Evolutionary conservation across 805 yeast species (phyloP).

Genomic region (Wickerhamomyces kurtzmanii): DNA sequence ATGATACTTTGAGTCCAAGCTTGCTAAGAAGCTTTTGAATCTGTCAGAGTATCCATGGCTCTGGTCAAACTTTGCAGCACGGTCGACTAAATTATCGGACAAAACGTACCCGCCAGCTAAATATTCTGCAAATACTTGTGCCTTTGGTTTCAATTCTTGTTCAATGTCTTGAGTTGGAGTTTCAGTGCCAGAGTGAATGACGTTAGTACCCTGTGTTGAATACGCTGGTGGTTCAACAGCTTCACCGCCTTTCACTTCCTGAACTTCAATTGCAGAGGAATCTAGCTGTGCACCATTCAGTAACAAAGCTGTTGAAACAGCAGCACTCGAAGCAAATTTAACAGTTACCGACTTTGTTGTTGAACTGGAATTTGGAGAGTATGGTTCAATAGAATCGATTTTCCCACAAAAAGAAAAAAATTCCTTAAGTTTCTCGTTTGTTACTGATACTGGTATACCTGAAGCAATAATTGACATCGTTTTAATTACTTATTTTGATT

Average conservation of each 20-base stretch:
- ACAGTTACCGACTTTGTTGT: conserved; percentile 8
- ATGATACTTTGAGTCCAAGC: conserved; percentile 53
- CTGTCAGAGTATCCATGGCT: conserved; percentile 48
- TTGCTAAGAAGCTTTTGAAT: conserved; percentile 45
- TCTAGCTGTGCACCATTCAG: conserved; percentile 69
- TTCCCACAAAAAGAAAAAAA: conserved; percentile 74
- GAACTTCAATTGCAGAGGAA: conserved; percentile 41
- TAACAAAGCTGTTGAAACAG: conserved; percentile 61
- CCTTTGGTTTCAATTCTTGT: conserved; percentile 73
- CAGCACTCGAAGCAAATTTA: conserved; percentile 45
- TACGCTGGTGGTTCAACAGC: background rate
- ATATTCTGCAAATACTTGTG: conserved; percentile 67
- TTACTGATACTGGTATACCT: conserved; percentile 39
- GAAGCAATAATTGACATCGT: conserved; percentile 39
- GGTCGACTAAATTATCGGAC: conserved; percentile 49
- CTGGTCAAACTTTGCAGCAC: conserved; percentile 55
- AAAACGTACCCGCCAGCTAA: conserved; percentile 64
- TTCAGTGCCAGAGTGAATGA: conserved; percentile 8
- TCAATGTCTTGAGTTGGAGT: conserved; percentile 33
- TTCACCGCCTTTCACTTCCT: conserved; percentile 3
- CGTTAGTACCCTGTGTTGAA: conserved; percentile 3
- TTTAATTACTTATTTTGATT: too few species aligned
- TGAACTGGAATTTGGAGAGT: conserved; percentile 2
- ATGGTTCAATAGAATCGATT: conserved; percentile 18
- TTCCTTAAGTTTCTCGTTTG: conserved; percentile 43